Conservation (phyloP, 495 filamentous ascomycete species). For the Mytilinidion resinicola region DNA sequence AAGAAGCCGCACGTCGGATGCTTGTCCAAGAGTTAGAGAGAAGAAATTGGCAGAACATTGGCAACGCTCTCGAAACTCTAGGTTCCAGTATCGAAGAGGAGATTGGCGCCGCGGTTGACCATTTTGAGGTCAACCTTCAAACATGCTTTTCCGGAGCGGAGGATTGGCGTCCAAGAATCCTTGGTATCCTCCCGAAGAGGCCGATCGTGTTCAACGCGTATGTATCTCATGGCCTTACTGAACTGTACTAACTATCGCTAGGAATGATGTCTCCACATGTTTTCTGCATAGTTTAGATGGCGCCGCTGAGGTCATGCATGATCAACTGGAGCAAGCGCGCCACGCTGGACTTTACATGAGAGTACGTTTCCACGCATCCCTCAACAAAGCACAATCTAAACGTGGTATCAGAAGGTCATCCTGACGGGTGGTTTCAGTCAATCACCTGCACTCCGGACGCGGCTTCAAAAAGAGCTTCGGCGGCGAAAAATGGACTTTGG, state of each 20-base stretch:
- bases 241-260: neutral
- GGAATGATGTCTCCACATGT: neutral
- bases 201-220: neutral
- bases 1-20: too few relatives aligned
- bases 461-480: neutral
- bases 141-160: neutral
- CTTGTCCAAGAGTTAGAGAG: too few relatives aligned
- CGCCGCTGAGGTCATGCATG: neutral
- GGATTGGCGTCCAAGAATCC: neutral
- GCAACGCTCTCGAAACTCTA: too few relatives aligned
- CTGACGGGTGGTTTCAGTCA: neutral
- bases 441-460: neutral
- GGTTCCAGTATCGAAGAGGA: too few relatives aligned
- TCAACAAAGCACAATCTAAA: neutral
- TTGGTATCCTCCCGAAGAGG: neutral
- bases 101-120: neutral
- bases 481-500: neutral
- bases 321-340: neutral
- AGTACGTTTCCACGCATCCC: neutral
- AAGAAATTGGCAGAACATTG: too few relatives aligned
- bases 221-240: neutral
- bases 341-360: neutral
- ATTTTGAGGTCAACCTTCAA: neutral
- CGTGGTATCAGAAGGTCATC: neutral
- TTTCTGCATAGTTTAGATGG: neutral